Evolutionary conservation across 2,329 filamentous ascomycete genomes (phyloP).

Genomic region (Botrytis cinerea): DNA sequence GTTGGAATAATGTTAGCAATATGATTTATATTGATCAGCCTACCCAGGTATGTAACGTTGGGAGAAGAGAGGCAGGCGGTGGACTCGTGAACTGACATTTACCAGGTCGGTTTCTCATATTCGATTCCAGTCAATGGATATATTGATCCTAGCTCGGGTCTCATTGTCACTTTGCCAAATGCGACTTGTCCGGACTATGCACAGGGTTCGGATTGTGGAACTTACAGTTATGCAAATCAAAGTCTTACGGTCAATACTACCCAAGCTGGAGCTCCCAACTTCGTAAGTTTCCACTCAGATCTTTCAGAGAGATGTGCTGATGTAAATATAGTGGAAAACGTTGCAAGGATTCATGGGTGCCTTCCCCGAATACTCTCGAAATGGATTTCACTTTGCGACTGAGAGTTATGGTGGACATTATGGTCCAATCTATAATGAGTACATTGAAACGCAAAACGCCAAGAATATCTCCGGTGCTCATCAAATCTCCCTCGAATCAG

Average conservation of each 20-base stretch:
- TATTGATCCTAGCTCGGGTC: constrained; percentile 22
- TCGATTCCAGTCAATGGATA: constrained; percentile 36
- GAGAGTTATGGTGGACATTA: constrained; percentile 62
- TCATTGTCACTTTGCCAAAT: constrained; percentile 49
- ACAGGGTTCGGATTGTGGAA: constrained; percentile 50
- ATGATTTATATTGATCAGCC: constrained; percentile 46
- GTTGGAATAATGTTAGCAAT: constrained; percentile 62
- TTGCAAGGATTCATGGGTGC: constrained; percentile 64
- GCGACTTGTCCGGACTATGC: constrained; percentile 54
- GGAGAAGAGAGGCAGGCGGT: neutral
- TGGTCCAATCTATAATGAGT: constrained; percentile 58
- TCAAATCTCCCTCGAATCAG: constrained; percentile 50
- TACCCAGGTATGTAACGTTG: constrained; percentile 30
- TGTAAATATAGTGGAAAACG: constrained; percentile 48
- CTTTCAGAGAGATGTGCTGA: neutral
- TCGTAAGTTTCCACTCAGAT: constrained; percentile 43
- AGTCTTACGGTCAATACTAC: constrained; percentile 56
- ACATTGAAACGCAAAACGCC: constrained; percentile 62
- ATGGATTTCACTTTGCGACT: constrained; percentile 56
- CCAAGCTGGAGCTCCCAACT: constrained; percentile 54
- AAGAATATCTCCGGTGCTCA: constrained; percentile 51
- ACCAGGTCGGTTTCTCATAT: constrained; percentile 44
- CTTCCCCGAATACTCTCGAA: constrained; percentile 53
- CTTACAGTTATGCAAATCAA: constrained; percentile 54
- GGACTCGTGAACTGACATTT: neutral